Evolutionary conservation across 2,329 filamentous ascomycete genomes (phyloP), one percentile per base, ranked within the genome.

Genomic region (Cucurbitaria berberidis): DNA sequence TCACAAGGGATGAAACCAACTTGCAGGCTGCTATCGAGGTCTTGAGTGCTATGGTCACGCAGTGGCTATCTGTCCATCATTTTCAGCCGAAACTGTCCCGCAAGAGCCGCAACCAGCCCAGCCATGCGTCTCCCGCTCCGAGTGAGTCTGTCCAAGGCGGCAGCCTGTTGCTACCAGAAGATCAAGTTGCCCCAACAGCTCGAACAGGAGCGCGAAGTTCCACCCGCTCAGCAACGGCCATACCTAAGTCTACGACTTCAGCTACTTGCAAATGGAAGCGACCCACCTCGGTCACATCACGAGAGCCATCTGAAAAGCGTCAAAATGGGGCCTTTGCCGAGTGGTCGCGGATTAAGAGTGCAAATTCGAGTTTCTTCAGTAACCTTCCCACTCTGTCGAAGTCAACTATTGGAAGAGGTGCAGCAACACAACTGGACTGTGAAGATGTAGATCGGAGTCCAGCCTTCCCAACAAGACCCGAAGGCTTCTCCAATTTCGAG

Each of bases 1-100:
- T 67, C 41, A 42, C 69, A 2, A 57, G 67, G 4, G 58, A 68
- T 1, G 60, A 74, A 13, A 50, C 62, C 10, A 69, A 65, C 11
- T 58, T 91, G n/a, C 78, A 82, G 22, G 74, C 78, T 1, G 81
- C 91, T 1, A 62, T 84, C 0, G 84, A 89, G 38, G 79, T 97
- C 2, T 68, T 97, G 9, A 81, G 82, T 44, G 86, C 85, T 0
- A 84, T 93, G 68, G 80, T 90, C 22, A 83, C 82, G 43, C 86
- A 91, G 54, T 97, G 96, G 74, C 76, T 98, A 6, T 85, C 84
- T 49, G 86, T 86, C 24, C 82, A 95, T 64, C 81, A 89, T 56
- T 88, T 93, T 62, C 81, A 82, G 3, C 87, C 89, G 3, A 66
- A 60, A 18, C 74, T 73, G 21, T 57, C 55, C n/a, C 62, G 59